Evolutionary conservation across 768 basidiomycete species (phyloP), one percentile per base, ranked within the genome.

Genomic region (Coprinopsis sp.): DNA sequence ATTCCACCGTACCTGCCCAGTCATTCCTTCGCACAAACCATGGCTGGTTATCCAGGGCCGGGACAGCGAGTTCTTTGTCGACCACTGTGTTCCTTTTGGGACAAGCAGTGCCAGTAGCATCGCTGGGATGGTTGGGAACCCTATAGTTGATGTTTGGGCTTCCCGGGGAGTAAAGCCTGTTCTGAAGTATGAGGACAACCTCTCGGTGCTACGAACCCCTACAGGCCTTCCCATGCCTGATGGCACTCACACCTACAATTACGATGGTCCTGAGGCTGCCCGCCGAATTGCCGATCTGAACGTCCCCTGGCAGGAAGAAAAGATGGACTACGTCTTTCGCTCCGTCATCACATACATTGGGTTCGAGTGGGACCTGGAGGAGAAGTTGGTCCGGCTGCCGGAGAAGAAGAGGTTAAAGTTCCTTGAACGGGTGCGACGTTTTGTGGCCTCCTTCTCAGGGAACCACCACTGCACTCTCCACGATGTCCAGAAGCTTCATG

Each of bases 1-100:
- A 18, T 65, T 65, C n/a, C 65, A 65, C 41, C 40, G 63, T 1
- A 66, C 62, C 2, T 57, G 54, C 13, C 60, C 63, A 0, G 59
- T 64, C 1, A 39, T 34, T 14, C 64, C 64, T 0, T 28, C 34
- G 0, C 60, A 65, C 52, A 69, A 68, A 36, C 34, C 39, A 0
- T 65, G 57, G 52, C 51, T 64, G n/a, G 64, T 63, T 0, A 21
- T 62, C 1, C 50, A 55, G 16, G 54, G 54, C 1, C 33, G 23
- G 0, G 25, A 37, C 1, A 46, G 49, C 1, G 33, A 45, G 7
- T 60, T 55, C 41, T 64, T 48, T 28, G 50, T 60, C 0, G 60
- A 64, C 6, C 8, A 21, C 8, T 58, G 61, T 24, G 34, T 50
- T 13, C 55, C 54, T 1, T 62, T 62, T 41, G 59, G 64, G 2